These are phyloP conservation scores for Annulohypoxylon bovei DNA, from an alignment of 495 filamentous ascomycete genomes.

Conservation along the genomic window DNA sequence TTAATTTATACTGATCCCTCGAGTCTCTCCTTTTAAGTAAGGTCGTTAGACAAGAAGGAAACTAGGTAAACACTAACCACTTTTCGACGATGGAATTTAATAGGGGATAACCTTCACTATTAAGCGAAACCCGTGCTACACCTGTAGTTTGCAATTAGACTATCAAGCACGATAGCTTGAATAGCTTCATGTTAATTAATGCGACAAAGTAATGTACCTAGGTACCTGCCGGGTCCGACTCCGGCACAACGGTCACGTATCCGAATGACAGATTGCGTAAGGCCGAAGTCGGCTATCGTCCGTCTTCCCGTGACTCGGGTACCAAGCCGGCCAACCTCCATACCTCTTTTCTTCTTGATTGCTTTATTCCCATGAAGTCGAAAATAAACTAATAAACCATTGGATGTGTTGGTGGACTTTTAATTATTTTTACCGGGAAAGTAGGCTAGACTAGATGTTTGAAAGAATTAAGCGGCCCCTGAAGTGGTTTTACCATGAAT, in stretches of 20 bases:
- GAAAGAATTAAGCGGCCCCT: constrained; percentile 25
- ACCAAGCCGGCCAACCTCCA: constrained; percentile 5
- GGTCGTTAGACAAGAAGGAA: too few relatives aligned
- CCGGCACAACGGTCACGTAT: constrained; percentile 13
- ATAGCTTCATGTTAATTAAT: too few relatives aligned
- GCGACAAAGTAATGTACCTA: too few relatives aligned
- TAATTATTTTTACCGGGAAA: neutral
- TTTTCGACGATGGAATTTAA: too few relatives aligned
- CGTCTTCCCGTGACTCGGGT: constrained; percentile 12
- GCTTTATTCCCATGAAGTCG: neutral
- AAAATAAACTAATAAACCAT: constrained; percentile 8
- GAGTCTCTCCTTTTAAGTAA: too few relatives aligned
- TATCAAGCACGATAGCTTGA: too few relatives aligned
- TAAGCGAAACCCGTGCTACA: too few relatives aligned
- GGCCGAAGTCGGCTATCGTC: constrained; percentile 21
- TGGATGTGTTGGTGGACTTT: neutral
- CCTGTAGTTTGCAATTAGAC: too few relatives aligned
- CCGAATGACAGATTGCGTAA: constrained; percentile 14
- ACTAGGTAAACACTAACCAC: too few relatives aligned
- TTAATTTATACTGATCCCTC: too few relatives aligned
- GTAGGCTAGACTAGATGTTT: constrained; percentile 18
- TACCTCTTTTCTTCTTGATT: neutral
- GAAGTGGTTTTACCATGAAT: constrained; percentile 52
- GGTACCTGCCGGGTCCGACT: constrained; percentile 6
- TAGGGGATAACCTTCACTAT: too few relatives aligned